Evolutionary conservation across 2,329 filamentous ascomycete species (phyloP).

Genomic region (Monosporascus sp.): DNA sequence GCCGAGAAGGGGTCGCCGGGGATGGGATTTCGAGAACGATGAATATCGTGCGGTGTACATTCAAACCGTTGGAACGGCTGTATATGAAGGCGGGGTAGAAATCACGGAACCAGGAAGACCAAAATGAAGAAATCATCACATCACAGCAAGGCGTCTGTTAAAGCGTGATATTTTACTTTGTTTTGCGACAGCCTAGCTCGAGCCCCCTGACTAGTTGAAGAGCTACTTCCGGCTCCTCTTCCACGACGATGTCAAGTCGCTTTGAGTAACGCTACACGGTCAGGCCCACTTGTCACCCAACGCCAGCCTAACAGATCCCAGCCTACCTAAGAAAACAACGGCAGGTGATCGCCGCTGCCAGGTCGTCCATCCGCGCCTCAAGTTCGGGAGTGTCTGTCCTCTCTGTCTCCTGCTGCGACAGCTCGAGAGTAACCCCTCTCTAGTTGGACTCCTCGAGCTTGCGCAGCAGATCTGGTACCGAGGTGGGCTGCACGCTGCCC

Average conservation of each 20-base stretch:
- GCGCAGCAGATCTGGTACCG: constrained; percentile 63
- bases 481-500: constrained; percentile 78
- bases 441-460: constrained; percentile 53
- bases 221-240: too few relatives aligned
- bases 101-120: not conserved
- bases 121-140: not conserved
- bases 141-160: not conserved
- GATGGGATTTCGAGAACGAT: too few relatives aligned
- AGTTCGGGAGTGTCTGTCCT: not conserved
- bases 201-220: too few relatives aligned
- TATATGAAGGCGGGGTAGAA: not conserved
- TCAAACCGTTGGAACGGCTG: not conserved
- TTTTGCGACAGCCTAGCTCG: not conserved
- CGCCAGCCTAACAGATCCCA: not conserved
- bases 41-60: too few relatives aligned
- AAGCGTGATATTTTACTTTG: not conserved
- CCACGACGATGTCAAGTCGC: too few relatives aligned
- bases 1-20: not conserved
- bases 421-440: constrained; percentile 12
- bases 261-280: too few relatives aligned
- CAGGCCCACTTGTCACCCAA: too few relatives aligned
- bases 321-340: not conserved
- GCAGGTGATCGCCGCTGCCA: not conserved
- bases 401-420: not conserved
- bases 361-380: not conserved